Conservation (phyloP, 352 stramenopile species). For the Pythium utonaiense region DNA sequence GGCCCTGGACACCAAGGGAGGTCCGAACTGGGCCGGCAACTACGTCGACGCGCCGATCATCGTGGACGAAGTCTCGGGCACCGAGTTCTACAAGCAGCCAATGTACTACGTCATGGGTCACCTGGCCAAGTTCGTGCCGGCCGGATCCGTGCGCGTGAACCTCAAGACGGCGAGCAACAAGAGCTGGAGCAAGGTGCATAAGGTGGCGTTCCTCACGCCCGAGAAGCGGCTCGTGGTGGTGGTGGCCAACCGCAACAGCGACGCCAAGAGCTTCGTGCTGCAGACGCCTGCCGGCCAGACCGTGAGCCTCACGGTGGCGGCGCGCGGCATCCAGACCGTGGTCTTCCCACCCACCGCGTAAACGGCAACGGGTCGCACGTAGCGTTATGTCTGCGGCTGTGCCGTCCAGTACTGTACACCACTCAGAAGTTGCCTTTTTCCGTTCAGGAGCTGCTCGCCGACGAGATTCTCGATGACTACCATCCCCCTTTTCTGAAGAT, state of each 20-base stretch:
- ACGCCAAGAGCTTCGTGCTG: slow-evolving; percentile 12
- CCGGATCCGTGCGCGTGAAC: slow-evolving; percentile 45
- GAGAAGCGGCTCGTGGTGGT: slow-evolving; percentile 33
- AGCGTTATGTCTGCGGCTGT: too few species aligned
- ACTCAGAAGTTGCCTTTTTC: background rate
- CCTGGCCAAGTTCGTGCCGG: slow-evolving; percentile 65
- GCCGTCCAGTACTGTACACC: background rate
- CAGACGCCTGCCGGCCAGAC: slow-evolving; percentile 10
- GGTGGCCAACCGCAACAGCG: slow-evolving; percentile 32
- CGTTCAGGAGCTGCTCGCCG: background rate
- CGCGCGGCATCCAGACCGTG: slow-evolving; percentile 22
- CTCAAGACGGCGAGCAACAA: slow-evolving; percentile 23
- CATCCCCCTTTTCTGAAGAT: background rate
- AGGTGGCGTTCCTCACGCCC: slow-evolving; percentile 44
- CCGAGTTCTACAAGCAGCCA: slow-evolving; percentile 76
- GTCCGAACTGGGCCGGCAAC: slow-evolving; percentile 72
- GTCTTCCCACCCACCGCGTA: slow-evolving; percentile 22
- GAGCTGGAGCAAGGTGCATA: slow-evolving; percentile 31
- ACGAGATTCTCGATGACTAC: background rate
- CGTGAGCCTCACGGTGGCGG: slow-evolving; percentile 9
- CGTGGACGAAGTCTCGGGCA: slow-evolving; percentile 47
- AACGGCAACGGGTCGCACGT: background rate
- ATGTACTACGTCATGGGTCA: slow-evolving; percentile 82
- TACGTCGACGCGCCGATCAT: slow-evolving; percentile 66
- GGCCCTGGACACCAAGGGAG: slow-evolving; percentile 58